Conservation (phyloP, 495 filamentous ascomycete species). For the Penicillium mononematosum region DNA sequence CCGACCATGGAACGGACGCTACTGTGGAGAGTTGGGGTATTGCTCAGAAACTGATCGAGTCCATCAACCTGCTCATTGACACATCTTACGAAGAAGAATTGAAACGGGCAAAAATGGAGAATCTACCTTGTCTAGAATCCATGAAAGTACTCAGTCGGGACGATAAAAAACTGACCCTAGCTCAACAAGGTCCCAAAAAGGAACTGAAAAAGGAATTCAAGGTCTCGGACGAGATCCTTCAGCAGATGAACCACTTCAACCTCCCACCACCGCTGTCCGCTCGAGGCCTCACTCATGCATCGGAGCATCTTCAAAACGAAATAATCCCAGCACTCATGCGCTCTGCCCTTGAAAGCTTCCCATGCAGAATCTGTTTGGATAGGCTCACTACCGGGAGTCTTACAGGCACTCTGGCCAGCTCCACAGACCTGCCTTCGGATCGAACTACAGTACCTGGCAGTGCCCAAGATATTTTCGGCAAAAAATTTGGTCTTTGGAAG, state of each 20-base stretch:
- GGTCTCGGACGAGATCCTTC: neutral
- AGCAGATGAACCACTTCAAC: neutral
- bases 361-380: conserved; percentile 24
- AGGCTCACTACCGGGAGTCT: neutral
- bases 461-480: conserved; percentile 27
- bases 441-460: neutral
- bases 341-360: conserved; percentile 18
- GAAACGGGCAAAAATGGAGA: neutral
- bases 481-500: conserved; percentile 39
- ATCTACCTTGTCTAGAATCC: conserved; percentile 7
- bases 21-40: neutral
- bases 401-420: neutral
- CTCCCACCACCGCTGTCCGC: neutral
- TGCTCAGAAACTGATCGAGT: neutral
- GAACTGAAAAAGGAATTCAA: conserved; percentile 2
- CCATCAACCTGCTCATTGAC: neutral
- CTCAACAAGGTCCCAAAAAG: neutral
- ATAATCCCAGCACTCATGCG: conserved; percentile 14
- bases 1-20: conserved; percentile 6
- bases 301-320: conserved; percentile 9
- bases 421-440: neutral
- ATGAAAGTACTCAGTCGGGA: conserved; percentile 14
- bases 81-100: neutral
- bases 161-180: conserved; percentile 15
- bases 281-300: conserved; percentile 8